Conservation (phyloP, 1,284 basidiomycete species). For the Entoloma clypeatum region DNA sequence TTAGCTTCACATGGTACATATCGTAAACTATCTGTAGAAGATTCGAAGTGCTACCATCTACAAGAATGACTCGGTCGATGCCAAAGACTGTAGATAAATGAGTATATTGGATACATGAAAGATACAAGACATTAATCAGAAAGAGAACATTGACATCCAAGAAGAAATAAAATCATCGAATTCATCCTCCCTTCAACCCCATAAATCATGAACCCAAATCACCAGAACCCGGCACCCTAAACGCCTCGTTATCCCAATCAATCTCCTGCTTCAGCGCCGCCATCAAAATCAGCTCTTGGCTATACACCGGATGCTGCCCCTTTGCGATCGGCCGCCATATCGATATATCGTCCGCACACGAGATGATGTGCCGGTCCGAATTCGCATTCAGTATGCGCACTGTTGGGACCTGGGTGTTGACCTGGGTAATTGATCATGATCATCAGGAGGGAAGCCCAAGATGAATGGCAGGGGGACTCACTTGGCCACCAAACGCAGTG, state of each 20-base stretch:
- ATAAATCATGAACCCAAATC: not conserved
- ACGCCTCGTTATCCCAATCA: slow-evolving; percentile 50
- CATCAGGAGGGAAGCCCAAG: slow-evolving; percentile 1
- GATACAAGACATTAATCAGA: not conserved
- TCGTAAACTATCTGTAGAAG: too few relatives aligned
- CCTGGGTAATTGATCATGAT: slow-evolving; percentile 24
- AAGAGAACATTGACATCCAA: not conserved
- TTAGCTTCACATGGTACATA: too few relatives aligned
- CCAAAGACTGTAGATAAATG: slow-evolving; percentile 5
- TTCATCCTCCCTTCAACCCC: not conserved
- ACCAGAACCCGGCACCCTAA: slow-evolving; percentile 26
- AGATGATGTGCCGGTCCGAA: slow-evolving; percentile 54
- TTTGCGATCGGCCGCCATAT: slow-evolving; percentile 58
- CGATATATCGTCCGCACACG: slow-evolving; percentile 53
- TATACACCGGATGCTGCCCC: slow-evolving; percentile 59
- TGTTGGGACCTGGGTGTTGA: slow-evolving; percentile 49
- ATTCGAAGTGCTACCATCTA: too few relatives aligned
- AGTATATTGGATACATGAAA: not conserved
- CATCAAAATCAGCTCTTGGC: slow-evolving; percentile 60
- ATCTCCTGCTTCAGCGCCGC: slow-evolving; percentile 62
- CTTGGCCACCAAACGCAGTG: slow-evolving; percentile 63
- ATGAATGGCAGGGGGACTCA: slow-evolving; percentile 29
- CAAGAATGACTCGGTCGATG: too few relatives aligned
- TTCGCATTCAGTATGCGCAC: slow-evolving; percentile 50
- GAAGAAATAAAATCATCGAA: not conserved